Conservation (phyloP, 2,329 filamentous ascomycete genomes). For the Nothopassalora personata region DNA sequence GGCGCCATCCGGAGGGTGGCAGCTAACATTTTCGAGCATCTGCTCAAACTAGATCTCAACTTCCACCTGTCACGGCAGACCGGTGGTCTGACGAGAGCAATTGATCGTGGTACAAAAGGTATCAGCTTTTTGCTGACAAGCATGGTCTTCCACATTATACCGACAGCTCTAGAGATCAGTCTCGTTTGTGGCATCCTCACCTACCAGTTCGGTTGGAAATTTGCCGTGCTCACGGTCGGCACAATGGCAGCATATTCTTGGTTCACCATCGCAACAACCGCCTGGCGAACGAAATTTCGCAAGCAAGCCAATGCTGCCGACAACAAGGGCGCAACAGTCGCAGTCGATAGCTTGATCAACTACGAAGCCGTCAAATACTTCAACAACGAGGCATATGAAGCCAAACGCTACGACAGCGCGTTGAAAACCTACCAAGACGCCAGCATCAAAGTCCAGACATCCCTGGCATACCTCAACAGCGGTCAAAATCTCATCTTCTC, state of each 20-base stretch:
- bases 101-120: conserved; percentile 95
- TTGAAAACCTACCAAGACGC: conserved; percentile 82
- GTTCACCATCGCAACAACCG: conserved; percentile 95
- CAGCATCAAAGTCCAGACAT: conserved; percentile 95
- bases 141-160: conserved; percentile 97
- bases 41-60: conserved; percentile 81
- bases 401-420: conserved; percentile 81
- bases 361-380: conserved; percentile 99
- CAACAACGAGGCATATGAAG: conserved; percentile 96
- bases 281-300: conserved; percentile 95
- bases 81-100: conserved; percentile 84
- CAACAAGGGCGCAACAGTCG: conserved; percentile 89
- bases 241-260: conserved; percentile 93
- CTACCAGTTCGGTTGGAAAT: conserved; percentile 88
- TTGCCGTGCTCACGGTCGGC: conserved; percentile 79
- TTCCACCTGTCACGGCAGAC: conserved; percentile 95
- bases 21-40: conserved; percentile 83
- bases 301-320: conserved; percentile 94
- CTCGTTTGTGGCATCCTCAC: conserved; percentile 96
- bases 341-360: conserved; percentile 95
- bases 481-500: conserved; percentile 98
- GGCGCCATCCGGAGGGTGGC: conserved; percentile 92
- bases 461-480: conserved; percentile 83
- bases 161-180: conserved; percentile 86
- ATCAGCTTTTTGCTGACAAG: conserved; percentile 96